Percentiles rank a stretch among this genome's conserved stretches.
These are phyloP conservation scores for Schwanniomyces yamadae DNA, from an alignment of 805 yeast genomes.

Conservation along the genomic window DNA sequence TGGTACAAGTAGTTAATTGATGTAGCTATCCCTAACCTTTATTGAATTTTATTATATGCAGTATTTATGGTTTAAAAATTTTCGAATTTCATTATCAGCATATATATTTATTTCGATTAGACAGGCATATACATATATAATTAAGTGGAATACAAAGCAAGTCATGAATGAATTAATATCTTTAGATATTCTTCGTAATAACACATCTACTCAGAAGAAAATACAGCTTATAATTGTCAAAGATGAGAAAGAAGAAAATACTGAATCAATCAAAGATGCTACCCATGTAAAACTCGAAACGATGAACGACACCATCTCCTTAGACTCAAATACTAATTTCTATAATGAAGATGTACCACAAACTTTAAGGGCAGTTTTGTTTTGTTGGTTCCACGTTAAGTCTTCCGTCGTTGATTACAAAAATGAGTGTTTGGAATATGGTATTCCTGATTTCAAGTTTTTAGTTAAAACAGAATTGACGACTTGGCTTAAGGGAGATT, in stretches of 20 bases:
- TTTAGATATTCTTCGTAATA: slow-evolving; percentile 27
- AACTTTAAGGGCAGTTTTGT: slow-evolving; percentile 59
- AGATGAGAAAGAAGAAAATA: slow-evolving; percentile 9
- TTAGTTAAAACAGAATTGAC: slow-evolving; percentile 81
- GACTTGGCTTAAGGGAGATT: slow-evolving; percentile 75
- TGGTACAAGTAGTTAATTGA: too few relatives aligned
- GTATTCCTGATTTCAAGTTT: slow-evolving; percentile 72
- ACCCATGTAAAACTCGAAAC: slow-evolving; percentile 31
- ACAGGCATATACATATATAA: not conserved
- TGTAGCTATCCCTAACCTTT: not conserved
- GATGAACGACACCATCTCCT: slow-evolving; percentile 21
- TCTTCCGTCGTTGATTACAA: slow-evolving; percentile 80
- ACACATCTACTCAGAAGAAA: slow-evolving; percentile 22
- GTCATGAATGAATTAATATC: slow-evolving; percentile 18
- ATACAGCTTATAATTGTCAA: slow-evolving; percentile 18
- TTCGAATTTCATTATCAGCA: slow-evolving; percentile 2
- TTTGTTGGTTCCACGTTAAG: slow-evolving; percentile 77
- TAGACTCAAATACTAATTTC: slow-evolving; percentile 55
- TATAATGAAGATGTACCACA: slow-evolving; percentile 49
- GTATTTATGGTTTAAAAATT: not conserved
- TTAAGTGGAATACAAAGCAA: not conserved
- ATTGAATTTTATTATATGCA: not conserved
- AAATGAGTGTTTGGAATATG: slow-evolving; percentile 61
- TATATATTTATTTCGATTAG: too few relatives aligned
- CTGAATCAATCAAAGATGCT: slow-evolving; percentile 34